Conservation (phyloP, 2,329 filamentous ascomycete species). For the Fusarium tupiense region DNA sequence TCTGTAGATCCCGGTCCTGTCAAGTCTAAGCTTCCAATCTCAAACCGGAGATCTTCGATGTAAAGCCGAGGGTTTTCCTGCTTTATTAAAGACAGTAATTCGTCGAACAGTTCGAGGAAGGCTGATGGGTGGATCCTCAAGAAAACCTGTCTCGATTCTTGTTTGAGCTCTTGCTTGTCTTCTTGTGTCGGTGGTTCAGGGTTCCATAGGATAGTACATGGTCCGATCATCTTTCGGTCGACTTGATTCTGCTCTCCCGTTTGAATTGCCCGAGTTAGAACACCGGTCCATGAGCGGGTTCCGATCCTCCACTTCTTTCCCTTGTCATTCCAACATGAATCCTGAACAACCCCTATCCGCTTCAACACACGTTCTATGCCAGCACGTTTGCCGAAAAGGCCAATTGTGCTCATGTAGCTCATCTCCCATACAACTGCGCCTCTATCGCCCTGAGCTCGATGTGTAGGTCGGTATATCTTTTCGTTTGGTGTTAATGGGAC, state of each 20-base stretch:
- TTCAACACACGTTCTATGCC: constrained; percentile 74
- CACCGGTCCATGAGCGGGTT: constrained; percentile 59
- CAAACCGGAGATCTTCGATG: constrained; percentile 75
- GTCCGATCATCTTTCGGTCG: constrained; percentile 70
- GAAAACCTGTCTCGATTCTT: constrained; percentile 61
- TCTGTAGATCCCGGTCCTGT: constrained; percentile 80
- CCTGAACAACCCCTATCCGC: constrained; percentile 69
- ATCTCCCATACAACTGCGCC: constrained; percentile 91
- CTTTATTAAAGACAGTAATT: constrained; percentile 66
- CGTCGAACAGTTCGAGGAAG: constrained; percentile 74
- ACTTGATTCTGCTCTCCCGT: constrained; percentile 42
- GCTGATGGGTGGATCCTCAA: constrained; percentile 85
- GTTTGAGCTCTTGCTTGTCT: constrained; percentile 38
- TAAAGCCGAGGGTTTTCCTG: constrained; percentile 69
- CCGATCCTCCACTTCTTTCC: constrained; percentile 76
- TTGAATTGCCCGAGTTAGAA: constrained; percentile 64
- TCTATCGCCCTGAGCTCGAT: constrained; percentile 78
- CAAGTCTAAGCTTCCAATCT: constrained; percentile 69
- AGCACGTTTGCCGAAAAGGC: constrained; percentile 72
- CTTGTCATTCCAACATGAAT: constrained; percentile 69
- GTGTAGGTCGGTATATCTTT: constrained; percentile 89
- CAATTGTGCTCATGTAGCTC: constrained; percentile 91
- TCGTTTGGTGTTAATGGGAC: constrained; percentile 86
- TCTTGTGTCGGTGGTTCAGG: constrained; percentile 49
- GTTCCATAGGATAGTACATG: constrained; percentile 81